Evolutionary conservation across 2,329 filamentous ascomycete species (phyloP), one percentile per base, ranked within the genome.

Genomic region (Talaromyces islandicus): DNA sequence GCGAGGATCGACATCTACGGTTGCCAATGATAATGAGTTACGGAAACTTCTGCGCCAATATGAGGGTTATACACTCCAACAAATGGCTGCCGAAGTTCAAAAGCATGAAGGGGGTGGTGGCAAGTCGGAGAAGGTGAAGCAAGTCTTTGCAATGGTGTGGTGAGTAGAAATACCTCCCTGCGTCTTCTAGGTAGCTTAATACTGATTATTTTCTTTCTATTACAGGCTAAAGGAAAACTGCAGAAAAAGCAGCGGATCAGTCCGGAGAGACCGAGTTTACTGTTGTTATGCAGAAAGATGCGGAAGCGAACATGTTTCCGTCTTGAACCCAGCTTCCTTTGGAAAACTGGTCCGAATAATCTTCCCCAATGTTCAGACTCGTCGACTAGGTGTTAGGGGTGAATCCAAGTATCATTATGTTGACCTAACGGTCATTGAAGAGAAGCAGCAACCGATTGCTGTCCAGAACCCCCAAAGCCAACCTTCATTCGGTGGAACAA

Each of bases 401-500:
- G 93, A 97, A 77, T 99, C 94, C 14, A 99, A 99, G 73, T 99
- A 99, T 73, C 94, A 99, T 75, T 99, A 99, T 62, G 79, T 81
- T 54, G 79, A 81, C 64, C 68, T 81, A 60, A 78, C 77, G 2
- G 73, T 81, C 50, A 75, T 77, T 29, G 76, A 78, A 60, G 75
- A 77, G 62, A 76, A 77, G 60, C 73, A 75, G 57, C 72, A 75
- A 60, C 72, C 74, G 54, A 70, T 64, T 7, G 62, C 67, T 7
- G 54, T 29, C 38, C 62, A 70, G 51, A 69, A 66, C 19, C 63
- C 67, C 5, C 70, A 70, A 52, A 60, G 67, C 12, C 63, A 68
- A 43, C 61, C 65, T 17, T 67, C 66, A 35, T 32, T 65, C 19
- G 67, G 63, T 41, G 62, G 62, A 7, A 51, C 67, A 24, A 48